Percentiles rank a stretch among this genome's conserved stretches.
phyloP scores from a whole-genome alignment of 2,329 filamentous ascomycete genomes.

The Aotearoamyces nothofagi region DNA sequence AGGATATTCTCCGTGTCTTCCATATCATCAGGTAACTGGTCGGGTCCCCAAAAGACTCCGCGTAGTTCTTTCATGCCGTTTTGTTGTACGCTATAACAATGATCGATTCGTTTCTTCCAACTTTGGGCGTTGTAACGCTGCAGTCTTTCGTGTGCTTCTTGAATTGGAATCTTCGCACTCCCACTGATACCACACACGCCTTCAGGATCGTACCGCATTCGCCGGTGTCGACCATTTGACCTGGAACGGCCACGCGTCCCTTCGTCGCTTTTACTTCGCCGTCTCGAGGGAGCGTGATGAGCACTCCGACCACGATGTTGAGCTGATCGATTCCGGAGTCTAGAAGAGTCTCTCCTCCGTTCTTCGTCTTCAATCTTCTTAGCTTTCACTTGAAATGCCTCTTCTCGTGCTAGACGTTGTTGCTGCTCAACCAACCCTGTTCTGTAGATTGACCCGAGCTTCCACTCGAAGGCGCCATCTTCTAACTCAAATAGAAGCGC shows the following conservation, averaged over 20 bases:
- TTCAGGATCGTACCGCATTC: slow-evolving; percentile 66
- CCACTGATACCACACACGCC: slow-evolving; percentile 58
- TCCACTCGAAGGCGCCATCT: slow-evolving; percentile 96
- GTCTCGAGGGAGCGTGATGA: slow-evolving; percentile 9
- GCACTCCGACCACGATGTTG: slow-evolving; percentile 17
- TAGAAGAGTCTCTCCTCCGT: slow-evolving; percentile 34
- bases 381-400: slow-evolving; percentile 76
- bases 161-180: slow-evolving; percentile 54
- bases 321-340: slow-evolving; percentile 37
- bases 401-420: slow-evolving; percentile 77
- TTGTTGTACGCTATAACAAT: slow-evolving; percentile 52
- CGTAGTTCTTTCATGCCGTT: slow-evolving; percentile 67
- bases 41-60: slow-evolving; percentile 65
- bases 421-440: slow-evolving; percentile 78
- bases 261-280: slow-evolving; percentile 20
- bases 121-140: slow-evolving; percentile 72
- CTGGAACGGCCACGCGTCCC: slow-evolving; percentile 15
- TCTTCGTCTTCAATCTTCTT: slow-evolving; percentile 70
- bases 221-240: slow-evolving; percentile 21
- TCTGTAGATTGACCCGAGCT: slow-evolving; percentile 85
- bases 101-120: slow-evolving; percentile 85
- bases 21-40: slow-evolving; percentile 66
- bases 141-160: slow-evolving; percentile 62
- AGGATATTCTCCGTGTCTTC: slow-evolving; percentile 77
- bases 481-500: slow-evolving; percentile 84